Evolutionary conservation across 2,329 filamentous ascomycete genomes (phyloP), one percentile per base, ranked within the genome.

Genomic region (Teratosphaeria epicoccoides): DNA sequence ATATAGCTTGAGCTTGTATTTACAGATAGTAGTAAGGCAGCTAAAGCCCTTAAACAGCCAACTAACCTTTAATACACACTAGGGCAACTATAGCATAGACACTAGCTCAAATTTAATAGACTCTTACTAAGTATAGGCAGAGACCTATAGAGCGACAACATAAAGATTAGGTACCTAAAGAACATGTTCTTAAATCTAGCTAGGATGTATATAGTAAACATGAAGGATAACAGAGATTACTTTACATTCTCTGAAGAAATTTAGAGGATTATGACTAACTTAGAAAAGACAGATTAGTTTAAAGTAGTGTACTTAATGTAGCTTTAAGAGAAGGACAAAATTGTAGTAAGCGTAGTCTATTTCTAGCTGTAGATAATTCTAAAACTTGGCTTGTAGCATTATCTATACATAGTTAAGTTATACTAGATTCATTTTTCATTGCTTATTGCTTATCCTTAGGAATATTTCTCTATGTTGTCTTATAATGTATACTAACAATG

Each of bases 41-140:
- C 28, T 12, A 56, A 56, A 26, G 45, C 26, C 3, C 24, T 56
- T 14, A 37, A 56, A 43, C n/a, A 44, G 24, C 46, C 54, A 43
- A 53, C 23, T 24, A 49, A 9, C 22, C 22, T 56, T 26, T 24
- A 29, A 17, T 49, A 56, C 26, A 40, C 28, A 23, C 17, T 25
- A 43, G 33, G 49, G 6, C 40, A 56, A 45, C 46, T 37, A 26
- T 53, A 53, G 49, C 49, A 56, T 26, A n/a, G 54, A 45, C 46
- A 54, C 46, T 56, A 56, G 49, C 17, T 56, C 46, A 43, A 56
- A 56, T 56, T 54, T 25, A 24, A 56, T 23, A 28, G 43, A 54
- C 46, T 54, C 24, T 26, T 49, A 52, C 28, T 47, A 44, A 52
- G 26, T 49, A 44, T 24, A 12, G 29, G 33, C 4, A 25, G 28